Conservation (phyloP, 2,329 filamentous ascomycete species). For the Colletotrichum chlorophyti region DNA sequence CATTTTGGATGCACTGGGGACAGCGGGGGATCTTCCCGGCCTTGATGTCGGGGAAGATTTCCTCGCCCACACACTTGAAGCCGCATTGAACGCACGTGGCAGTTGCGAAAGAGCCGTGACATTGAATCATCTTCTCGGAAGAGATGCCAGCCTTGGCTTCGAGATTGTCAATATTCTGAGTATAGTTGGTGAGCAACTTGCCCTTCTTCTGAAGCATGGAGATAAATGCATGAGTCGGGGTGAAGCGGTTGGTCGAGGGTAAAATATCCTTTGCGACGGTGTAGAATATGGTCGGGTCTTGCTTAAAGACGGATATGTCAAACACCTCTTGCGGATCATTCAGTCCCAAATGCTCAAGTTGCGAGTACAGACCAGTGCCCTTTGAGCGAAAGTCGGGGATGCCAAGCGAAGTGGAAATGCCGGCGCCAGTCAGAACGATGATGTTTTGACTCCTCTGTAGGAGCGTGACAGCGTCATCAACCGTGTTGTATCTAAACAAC, state of each 20-base stretch:
- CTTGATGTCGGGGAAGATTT: constrained; percentile 81
- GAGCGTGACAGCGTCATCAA: constrained; percentile 85
- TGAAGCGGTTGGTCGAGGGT: constrained; percentile 79
- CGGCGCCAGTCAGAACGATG: constrained; percentile 91
- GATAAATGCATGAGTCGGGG: constrained; percentile 95
- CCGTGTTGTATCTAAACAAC: constrained; percentile 78
- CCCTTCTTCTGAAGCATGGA: constrained; percentile 84
- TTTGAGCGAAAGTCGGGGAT: constrained; percentile 98
- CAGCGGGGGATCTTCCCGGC: constrained; percentile 81
- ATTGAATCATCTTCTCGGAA: constrained; percentile 87
- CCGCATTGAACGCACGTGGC: constrained; percentile 87
- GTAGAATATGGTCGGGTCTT: constrained; percentile 91
- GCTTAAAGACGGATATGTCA: constrained; percentile 84
- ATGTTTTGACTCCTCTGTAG: constrained; percentile 81
- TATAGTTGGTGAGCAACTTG: constrained; percentile 95
- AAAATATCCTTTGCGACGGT: constrained; percentile 89
- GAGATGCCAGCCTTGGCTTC: constrained; percentile 86
- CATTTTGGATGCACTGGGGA: constrained; percentile 67
- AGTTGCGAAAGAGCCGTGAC: constrained; percentile 94
- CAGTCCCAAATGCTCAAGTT: constrained; percentile 78
- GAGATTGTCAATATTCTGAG: constrained; percentile 98
- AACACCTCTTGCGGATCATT: constrained; percentile 95
- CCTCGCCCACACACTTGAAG: constrained; percentile 74
- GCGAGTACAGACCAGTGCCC: constrained; percentile 88
- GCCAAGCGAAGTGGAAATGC: constrained; percentile 94